Base-by-base conservation (phyloP, 371 early-diverging fungal species). In the Zychaea mexicana region DNA sequence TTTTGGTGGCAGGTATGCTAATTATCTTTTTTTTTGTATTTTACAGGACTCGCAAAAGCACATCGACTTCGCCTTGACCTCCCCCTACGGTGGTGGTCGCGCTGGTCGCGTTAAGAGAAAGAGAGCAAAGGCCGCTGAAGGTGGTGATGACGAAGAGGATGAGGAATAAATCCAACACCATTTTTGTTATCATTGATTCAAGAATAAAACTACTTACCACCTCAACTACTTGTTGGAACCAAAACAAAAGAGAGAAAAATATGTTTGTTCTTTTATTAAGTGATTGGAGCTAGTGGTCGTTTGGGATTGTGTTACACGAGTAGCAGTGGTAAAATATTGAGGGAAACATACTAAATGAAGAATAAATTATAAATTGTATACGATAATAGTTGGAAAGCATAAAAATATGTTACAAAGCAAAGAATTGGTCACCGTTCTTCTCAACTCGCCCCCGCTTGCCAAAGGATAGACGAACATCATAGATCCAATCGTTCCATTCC, bases 61-160 rank as follows among this genome's bases (percentile, higher is more conserved):
- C 90, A 96, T 98, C 69, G 99, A 98, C 88, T 98, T 98, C 75
- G 92, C 99, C 65, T 90, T 96, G 68, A 97, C 94, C 81, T 98
- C 98, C 70, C 97, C 99, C 68, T 95, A 92, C 80, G 98, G 97
- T 86, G 98, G 98, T 88, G 99, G 99, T 76, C 96, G 98, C 79
- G 87, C 97, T 65, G 98, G 98, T 76, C 98, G 98, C 83, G 91
- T 92, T 73, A 94, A 96, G 94, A 90, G 98, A 83, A 96, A 94
- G 93, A 85, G 92, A 68, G 87, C 88, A 36, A 82, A 82, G 68
- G 71, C 82, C 66, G 87, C 88, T 58, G 81, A 81, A 61, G 85
- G 73, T 70, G 89, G 83, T 71, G 91, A 70, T 55, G 91, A 78
- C 57, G 88, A 68, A 49, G 94, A 81, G 56, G 88, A 83, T 52